phyloP scores from a whole-genome alignment of 805 yeast species.

The Candida loeiensis region DNA sequence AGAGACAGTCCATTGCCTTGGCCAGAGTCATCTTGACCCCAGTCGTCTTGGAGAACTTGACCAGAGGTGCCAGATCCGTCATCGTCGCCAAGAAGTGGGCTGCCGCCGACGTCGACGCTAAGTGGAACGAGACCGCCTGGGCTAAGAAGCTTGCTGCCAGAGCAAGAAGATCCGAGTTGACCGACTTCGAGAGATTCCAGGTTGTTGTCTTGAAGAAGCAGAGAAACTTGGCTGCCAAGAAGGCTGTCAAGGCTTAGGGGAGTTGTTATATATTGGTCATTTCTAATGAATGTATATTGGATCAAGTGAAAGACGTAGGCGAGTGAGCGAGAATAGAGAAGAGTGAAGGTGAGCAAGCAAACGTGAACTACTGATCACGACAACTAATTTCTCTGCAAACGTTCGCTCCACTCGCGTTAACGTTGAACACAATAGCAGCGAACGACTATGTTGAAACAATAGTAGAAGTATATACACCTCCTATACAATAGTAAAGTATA shows the following conservation, averaged over 20 bases:
- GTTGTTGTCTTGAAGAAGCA: conserved; percentile 96
- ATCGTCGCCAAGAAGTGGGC: conserved; percentile 90
- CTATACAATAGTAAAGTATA: neutral
- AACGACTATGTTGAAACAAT: no score
- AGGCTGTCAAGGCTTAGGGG: conserved; percentile 86
- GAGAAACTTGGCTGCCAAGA: conserved; percentile 82
- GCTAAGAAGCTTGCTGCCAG: conserved; percentile 97
- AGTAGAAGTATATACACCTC: neutral
- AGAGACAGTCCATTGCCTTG: conserved; percentile 88
- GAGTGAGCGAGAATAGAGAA: neutral
- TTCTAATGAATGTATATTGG: conserved; percentile 3
- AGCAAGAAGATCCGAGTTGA: conserved; percentile 86
- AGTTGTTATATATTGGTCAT: conserved; percentile 2
- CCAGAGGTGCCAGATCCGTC: conserved; percentile 92
- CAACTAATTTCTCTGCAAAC: no score
- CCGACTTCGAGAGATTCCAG: conserved; percentile 99
- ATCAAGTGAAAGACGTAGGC: neutral
- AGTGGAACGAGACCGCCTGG: conserved; percentile 94
- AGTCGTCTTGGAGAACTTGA: conserved; percentile 74
- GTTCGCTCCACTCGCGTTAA: no score
- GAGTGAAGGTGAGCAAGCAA: no score
- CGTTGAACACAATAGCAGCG: no score
- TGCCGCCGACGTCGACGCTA: conserved; percentile 79
- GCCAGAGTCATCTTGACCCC: conserved; percentile 91
- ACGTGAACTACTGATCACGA: no score